Evolutionary conservation across 257 asterid species (phyloP), one percentile per base, ranked within the genome.

Genomic region (Petrea volubilis): DNA sequence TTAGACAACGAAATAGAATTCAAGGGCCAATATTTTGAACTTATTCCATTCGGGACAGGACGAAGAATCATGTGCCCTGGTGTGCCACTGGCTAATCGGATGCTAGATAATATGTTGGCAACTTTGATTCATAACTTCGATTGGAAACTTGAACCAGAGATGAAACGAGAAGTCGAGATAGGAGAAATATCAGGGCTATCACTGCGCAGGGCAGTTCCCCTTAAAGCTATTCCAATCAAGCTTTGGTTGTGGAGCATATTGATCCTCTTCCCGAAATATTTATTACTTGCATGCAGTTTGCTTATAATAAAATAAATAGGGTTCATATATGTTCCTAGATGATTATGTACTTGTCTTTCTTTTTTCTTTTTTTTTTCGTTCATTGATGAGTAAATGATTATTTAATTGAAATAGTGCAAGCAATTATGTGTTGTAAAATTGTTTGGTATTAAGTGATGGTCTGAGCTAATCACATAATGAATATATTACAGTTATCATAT

Each of bases 1-100:
- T 23, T 80, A 14, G 49, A 40, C 13, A 33, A 36, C 5, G 68
- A 58, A 0, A 68, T 77, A 0, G 81, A 80, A 53, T 46, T 41
- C 24, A 80, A 73, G 5, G 85, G 85, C 0, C 77, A 76, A 18
- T 49, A 80, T 50, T 80, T 56, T 24, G 81, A 76, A 79, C 73
- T 80, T 0, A 63, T 76, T 17, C 84, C 84, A 0, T 80, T 76
- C 23, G 81, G 84, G 44, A 47, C 82, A 0, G 85, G 85, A 0
- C 17, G 79, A 25, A 73, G 85, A 34, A 43, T 6, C 36, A 31
- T 80, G 0, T 80, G 85, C 38, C 79, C 76, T 0, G 84, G 81
- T 7, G 0, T 76, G 65, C 68, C 79, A 0, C 49, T 80, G 52
- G 82, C 75, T 0, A 60, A 70, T 2, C 71, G 60, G 8, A 77